Evolutionary conservation across 495 filamentous ascomycete genomes (phyloP).

Genomic region (Neurospora intermedia): DNA sequence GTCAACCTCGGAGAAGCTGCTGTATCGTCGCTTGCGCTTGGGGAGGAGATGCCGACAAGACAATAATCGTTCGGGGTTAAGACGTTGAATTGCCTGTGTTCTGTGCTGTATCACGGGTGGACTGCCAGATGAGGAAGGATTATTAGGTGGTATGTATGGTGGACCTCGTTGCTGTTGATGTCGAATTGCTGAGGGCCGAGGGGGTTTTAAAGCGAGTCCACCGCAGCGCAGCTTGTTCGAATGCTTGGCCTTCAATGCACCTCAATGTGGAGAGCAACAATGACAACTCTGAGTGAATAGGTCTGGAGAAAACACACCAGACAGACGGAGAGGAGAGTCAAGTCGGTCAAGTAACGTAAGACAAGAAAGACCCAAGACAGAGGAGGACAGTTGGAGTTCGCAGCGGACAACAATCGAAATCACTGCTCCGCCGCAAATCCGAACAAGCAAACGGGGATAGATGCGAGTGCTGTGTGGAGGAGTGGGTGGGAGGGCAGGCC

Average conservation of each 20-base stretch:
- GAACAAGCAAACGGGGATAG: slow-evolving; percentile 1
- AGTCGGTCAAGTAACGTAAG: background rate
- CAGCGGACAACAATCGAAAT: background rate
- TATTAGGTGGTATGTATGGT: background rate
- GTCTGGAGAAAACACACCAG: background rate
- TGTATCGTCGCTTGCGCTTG: too few species aligned
- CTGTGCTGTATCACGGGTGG: background rate
- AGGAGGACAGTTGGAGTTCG: background rate
- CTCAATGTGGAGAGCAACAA: background rate
- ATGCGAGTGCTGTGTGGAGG: slow-evolving; percentile 1
- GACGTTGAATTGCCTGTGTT: background rate
- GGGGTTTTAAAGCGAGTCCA: background rate
- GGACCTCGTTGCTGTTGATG: background rate
- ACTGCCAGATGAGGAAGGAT: background rate
- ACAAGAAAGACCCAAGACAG: background rate
- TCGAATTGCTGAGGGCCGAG: background rate
- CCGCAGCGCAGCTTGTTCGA: background rate
- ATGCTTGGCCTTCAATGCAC: background rate
- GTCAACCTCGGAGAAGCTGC: too few species aligned
- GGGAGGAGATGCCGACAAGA: too few species aligned
- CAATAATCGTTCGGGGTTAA: too few species aligned
- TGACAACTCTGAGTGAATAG: background rate
- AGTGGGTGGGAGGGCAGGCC: background rate
- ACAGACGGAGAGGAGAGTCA: background rate
- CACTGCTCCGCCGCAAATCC: background rate